Evolutionary conservation across 73 alveolate genomes (phyloP).

Genomic region (Paramecium tetraurelia): DNA sequence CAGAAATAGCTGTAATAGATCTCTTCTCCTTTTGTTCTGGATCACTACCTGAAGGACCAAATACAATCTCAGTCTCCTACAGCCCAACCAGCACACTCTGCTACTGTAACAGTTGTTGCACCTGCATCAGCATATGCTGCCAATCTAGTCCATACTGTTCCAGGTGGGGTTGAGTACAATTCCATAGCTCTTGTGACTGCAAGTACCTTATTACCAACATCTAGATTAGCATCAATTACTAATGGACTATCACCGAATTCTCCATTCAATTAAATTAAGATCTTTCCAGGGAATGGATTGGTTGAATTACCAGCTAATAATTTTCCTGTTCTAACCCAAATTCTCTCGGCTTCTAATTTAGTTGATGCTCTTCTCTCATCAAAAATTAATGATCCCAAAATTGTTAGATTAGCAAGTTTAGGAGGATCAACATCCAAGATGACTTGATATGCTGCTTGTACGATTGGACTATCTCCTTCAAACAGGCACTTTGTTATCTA

Average conservation of each 20-base stretch:
- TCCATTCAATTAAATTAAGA: not conserved
- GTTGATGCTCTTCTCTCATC: not conserved
- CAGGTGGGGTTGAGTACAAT: not conserved
- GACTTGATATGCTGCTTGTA: not conserved
- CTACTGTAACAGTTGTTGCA: not conserved
- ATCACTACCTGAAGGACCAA: slow-evolving; percentile 49
- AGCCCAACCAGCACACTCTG: not conserved
- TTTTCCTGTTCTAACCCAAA: not conserved
- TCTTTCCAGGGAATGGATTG: not conserved
- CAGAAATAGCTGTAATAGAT: not conserved
- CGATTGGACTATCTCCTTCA: not conserved
- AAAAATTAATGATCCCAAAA: not conserved
- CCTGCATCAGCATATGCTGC: slow-evolving; percentile 8
- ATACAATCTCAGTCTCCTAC: slow-evolving; percentile 10
- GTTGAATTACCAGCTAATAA: not conserved
- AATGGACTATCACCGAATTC: not conserved
- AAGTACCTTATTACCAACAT: not conserved
- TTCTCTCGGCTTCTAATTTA: not conserved
- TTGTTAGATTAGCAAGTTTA: not conserved
- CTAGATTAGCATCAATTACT: not conserved
- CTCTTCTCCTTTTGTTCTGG: slow-evolving; percentile 2
- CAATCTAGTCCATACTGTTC: slow-evolving; percentile 8
- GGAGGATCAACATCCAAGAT: slow-evolving; percentile 13
- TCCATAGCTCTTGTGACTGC: not conserved
- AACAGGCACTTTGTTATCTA: not conserved